Evolutionary conservation across 1,284 basidiomycete genomes (phyloP).

Genomic region (Naganishia sp.): DNA sequence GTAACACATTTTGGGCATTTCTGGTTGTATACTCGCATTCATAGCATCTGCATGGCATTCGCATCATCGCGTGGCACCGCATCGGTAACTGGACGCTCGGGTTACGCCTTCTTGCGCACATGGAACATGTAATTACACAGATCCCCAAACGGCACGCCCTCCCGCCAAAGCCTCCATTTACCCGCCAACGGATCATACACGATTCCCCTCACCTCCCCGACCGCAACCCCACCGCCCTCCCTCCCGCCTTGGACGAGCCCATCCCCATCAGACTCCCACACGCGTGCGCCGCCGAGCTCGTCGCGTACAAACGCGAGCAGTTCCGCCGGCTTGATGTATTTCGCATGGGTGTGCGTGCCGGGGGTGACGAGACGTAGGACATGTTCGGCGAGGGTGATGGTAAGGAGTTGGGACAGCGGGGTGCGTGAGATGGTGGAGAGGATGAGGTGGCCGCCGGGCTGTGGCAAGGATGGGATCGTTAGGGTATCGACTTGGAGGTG

Average conservation of each 20-base stretch:
- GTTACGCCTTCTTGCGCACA: constrained; percentile 44
- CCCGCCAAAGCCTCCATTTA: constrained; percentile 69
- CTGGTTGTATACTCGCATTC: constrained; percentile 17
- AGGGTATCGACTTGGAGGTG: neutral
- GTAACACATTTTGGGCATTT: constrained; percentile 21
- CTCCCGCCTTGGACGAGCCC: constrained; percentile 56
- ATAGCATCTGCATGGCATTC: constrained; percentile 17
- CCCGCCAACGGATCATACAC: constrained; percentile 76
- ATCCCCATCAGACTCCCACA: constrained; percentile 43
- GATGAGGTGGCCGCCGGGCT: constrained; percentile 95
- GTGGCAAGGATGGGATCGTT: constrained; percentile 24
- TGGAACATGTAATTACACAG: constrained; percentile 54
- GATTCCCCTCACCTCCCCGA: constrained; percentile 80
- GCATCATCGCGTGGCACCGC: neutral
- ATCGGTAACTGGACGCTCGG: neutral
- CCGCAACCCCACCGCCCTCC: constrained; percentile 60
- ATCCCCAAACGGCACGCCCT: constrained; percentile 63
- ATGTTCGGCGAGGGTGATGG: constrained; percentile 87
- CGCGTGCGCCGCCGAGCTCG: constrained; percentile 57
- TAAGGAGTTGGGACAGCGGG: constrained; percentile 82
- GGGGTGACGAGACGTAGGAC: constrained; percentile 76
- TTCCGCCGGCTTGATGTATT: constrained; percentile 87
- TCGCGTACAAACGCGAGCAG: constrained; percentile 78
- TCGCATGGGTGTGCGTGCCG: constrained; percentile 89
- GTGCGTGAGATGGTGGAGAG: constrained; percentile 96